A percentile compares a stretch with the other conserved stretches of the same genome.
Conservation (phyloP, 2,329 filamentous ascomycete genomes). For the Beauveria asiatica region DNA sequence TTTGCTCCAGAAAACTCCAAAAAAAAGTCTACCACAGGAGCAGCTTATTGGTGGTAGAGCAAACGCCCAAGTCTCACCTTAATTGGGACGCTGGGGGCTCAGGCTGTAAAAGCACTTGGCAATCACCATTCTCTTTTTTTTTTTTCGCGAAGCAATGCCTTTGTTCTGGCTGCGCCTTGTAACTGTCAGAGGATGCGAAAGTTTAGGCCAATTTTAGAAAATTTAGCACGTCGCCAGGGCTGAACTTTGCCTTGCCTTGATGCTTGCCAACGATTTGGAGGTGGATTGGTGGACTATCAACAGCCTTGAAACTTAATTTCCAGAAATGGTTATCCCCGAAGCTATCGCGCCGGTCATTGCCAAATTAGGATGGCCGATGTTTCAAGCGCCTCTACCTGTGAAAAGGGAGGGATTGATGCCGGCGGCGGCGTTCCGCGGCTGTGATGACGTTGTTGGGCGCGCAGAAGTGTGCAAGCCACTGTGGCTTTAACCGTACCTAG, state of each 20-base stretch:
- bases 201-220: neutral
- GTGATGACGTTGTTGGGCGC: no score
- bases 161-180: neutral
- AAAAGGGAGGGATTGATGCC: no score
- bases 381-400: no score
- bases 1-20: neutral
- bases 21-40: neutral
- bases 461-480: no score
- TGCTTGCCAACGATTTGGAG: neutral
- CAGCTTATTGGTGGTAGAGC: neutral
- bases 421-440: no score
- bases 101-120: neutral
- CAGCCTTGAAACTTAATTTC: neutral
- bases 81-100: neutral
- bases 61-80: conserved; percentile 5
- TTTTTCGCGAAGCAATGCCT: no score
- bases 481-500: no score
- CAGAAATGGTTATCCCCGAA: neutral
- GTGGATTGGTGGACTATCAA: no score
- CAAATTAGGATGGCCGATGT: neutral
- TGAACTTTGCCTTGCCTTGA: neutral
- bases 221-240: neutral
- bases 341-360: neutral
- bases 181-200: neutral
- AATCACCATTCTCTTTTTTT: no score